Evolutionary conservation across 2,329 filamentous ascomycete species (phyloP).

Genomic region (Neonectria sp.): DNA sequence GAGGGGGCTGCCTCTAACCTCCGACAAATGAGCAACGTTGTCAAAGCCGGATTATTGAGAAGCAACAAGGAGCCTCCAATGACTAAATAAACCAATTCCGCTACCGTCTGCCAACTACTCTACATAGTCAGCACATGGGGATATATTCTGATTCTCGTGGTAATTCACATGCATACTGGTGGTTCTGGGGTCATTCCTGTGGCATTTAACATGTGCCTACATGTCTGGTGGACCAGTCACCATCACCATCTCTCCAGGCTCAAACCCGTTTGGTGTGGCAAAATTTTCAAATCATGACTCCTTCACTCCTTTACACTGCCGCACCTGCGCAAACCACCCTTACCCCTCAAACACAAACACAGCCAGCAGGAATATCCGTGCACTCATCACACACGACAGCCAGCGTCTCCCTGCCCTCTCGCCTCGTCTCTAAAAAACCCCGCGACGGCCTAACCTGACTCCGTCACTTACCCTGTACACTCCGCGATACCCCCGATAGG

Average conservation of each 20-base stretch:
- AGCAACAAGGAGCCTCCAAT: too few species aligned
- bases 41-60: too few species aligned
- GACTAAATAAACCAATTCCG: background rate
- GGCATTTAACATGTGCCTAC: background rate
- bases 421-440: background rate
- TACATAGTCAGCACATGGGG: background rate
- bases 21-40: too few species aligned
- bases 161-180: background rate
- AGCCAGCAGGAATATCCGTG: background rate
- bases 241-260: background rate
- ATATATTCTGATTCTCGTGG: background rate
- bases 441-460: slow-evolving; percentile 4
- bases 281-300: slow-evolving; percentile 39
- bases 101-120: background rate
- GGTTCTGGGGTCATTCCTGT: background rate
- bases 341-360: background rate
- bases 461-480: slow-evolving; percentile 41
- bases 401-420: background rate
- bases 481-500: background rate
- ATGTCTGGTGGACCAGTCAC: background rate
- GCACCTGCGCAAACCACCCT: background rate
- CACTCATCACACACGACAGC: background rate
- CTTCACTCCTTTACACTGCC: slow-evolving; percentile 24
- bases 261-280: slow-evolving; percentile 28
- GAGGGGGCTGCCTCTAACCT: too few species aligned